Evolutionary conservation across 441 rosid genomes (phyloP), one percentile per base, ranked within the genome.

Genomic region (Pelargonium citronellum): DNA sequence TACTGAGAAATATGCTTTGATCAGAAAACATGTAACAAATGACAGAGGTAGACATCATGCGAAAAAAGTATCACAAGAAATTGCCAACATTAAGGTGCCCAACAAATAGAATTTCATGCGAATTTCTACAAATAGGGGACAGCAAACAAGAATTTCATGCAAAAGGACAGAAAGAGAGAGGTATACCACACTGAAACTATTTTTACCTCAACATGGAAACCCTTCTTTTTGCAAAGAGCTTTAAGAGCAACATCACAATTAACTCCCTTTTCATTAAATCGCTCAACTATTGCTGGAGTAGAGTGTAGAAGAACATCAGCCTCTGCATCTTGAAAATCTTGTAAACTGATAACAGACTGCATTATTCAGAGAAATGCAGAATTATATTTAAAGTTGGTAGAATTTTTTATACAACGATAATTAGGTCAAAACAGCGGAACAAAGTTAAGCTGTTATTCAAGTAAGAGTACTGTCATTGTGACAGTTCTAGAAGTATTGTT

Each of bases 241-340:
- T 89, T 89, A 19, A 91, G 90, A 65, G 95, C 93, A 76, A 75
- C 69, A 76, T 81, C 77, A 72, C 84, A 86, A 51, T 75, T 75
- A 64, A 82, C 85, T 67, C 91, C 95, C 73, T 81, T 87, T 73
- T 78, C 79, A 16, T 78, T 78, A 69, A 91, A 85, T 71, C 81
- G 89, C 16, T 87, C 91, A 58, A 93, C 71, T 74, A 88, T 89
- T 79, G 84, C 83, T 37, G 81, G 69, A 65, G 87, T 83, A 27
- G 85, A 89, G 83, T 91, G 87, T 19, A 77, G 89, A 73, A 93
- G 84, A 71, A 76, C 70, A 80, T 89, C 97, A 53, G 96, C 90
- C 75, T 93, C 98, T 0, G 96, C 97, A 76, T 88, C 97, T 83
- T 88, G 92, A 83, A 89, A 89, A 75, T 91, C 93, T 80, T 85